These are phyloP conservation scores for Globisporangium nodosum DNA, from an alignment of 352 stramenopile species.

Conservation along the genomic window DNA sequence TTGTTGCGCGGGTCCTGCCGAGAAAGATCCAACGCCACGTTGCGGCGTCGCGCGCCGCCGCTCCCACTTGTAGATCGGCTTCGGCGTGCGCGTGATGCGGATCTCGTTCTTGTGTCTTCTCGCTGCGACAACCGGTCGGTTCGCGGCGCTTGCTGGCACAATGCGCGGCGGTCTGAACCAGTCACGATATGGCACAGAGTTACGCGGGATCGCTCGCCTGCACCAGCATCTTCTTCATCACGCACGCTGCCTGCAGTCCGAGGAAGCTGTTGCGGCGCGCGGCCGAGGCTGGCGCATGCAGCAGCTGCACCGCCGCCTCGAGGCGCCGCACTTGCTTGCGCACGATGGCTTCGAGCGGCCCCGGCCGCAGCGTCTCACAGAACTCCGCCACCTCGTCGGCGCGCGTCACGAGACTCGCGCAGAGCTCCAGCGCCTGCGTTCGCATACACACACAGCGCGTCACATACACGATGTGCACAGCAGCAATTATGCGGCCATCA, in stretches of 20 bases:
- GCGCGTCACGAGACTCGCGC: slow-evolving; percentile 27
- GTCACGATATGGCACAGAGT: background rate
- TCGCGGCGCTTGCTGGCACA: slow-evolving; percentile 1
- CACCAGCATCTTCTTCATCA: background rate
- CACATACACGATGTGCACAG: background rate
- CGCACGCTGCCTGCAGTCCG: slow-evolving; percentile 1
- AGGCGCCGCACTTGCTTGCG: slow-evolving; percentile 37
- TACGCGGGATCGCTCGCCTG: background rate
- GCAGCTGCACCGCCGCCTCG: slow-evolving; percentile 21
- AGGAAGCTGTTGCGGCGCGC: slow-evolving; percentile 4
- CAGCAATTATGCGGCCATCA: background rate
- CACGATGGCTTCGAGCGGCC: slow-evolving; percentile 44
- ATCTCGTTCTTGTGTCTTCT: slow-evolving; percentile 34
- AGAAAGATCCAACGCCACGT: background rate
- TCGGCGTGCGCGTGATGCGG: slow-evolving; percentile 23
- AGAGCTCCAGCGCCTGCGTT: slow-evolving; percentile 25
- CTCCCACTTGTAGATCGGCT: slow-evolving; percentile 60
- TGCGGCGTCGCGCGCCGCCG: slow-evolving; percentile 18
- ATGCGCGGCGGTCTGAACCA: slow-evolving; percentile 3
- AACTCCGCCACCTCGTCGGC: slow-evolving; percentile 44
- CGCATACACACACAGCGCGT: background rate
- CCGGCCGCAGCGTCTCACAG: slow-evolving; percentile 27
- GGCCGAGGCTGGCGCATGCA: slow-evolving; percentile 12
- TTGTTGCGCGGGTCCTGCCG: background rate
- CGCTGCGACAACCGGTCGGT: slow-evolving; percentile 3